Evolutionary conservation across 352 stramenopile genomes (phyloP).

Genomic region (Aphanomyces euteiches): DNA sequence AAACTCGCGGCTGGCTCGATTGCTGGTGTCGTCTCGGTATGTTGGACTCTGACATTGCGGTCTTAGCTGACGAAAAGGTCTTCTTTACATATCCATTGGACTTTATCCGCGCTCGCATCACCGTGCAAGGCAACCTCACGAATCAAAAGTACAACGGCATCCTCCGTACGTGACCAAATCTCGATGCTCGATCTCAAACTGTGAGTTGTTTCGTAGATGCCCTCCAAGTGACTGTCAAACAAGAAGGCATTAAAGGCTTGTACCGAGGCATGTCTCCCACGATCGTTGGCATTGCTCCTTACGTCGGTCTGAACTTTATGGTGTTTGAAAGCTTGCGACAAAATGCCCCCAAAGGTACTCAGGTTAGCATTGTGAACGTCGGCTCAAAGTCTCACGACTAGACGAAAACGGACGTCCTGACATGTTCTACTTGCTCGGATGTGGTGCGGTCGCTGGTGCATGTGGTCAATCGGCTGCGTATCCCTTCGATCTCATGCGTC

Average conservation of each 20-base stretch:
- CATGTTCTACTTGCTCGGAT: slow-evolving; percentile 52
- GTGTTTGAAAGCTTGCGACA: slow-evolving; percentile 64
- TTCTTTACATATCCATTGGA: slow-evolving; percentile 68
- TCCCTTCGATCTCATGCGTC: slow-evolving; percentile 70
- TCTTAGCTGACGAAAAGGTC: slow-evolving; percentile 63
- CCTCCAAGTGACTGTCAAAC: slow-evolving; percentile 44
- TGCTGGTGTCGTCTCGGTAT: slow-evolving; percentile 65
- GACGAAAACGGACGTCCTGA: slow-evolving; percentile 50
- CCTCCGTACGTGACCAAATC: slow-evolving; percentile 25
- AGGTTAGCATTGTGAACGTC: background rate
- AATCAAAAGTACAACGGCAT: slow-evolving; percentile 63
- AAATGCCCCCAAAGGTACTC: slow-evolving; percentile 36
- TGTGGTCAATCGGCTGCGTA: slow-evolving; percentile 70
- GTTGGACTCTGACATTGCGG: slow-evolving; percentile 52
- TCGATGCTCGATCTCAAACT: background rate
- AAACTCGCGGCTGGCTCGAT: slow-evolving; percentile 57
- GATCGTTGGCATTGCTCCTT: slow-evolving; percentile 64
- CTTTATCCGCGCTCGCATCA: slow-evolving; percentile 65
- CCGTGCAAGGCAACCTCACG: slow-evolving; percentile 57
- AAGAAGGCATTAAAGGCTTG: slow-evolving; percentile 54
- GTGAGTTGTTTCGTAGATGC: slow-evolving; percentile 37
- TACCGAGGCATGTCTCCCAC: slow-evolving; percentile 62
- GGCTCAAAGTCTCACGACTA: background rate
- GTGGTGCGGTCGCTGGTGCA: slow-evolving; percentile 57
- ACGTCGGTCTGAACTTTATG: slow-evolving; percentile 74